Base-by-base conservation (phyloP, 2,329 filamentous ascomycete species). In the Diaporthe citri region DNA sequence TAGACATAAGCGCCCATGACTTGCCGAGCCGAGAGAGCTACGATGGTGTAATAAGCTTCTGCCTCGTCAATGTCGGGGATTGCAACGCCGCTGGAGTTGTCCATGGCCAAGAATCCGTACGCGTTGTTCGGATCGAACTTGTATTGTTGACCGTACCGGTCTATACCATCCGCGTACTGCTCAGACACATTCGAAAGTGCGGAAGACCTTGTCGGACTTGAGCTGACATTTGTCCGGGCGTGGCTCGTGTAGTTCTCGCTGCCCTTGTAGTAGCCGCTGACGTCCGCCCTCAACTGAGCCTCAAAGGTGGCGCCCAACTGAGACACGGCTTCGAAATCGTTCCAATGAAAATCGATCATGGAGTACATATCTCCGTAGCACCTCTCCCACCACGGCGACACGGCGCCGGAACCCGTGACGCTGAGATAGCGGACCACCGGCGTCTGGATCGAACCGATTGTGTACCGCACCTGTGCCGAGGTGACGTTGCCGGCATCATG, bases 1-100 rank as follows among this genome's bases (percentile, higher is more conserved):
- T 95, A 95, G 77, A 91, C 91, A 20, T 93, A 94, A 4, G 93
- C 94, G 15, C 94, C 94, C 81, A 96, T 88, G 10, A 94, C 93
- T 80, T 97, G 94, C 66, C 94, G 90, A 46, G 94, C 93, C 75
- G 93, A 94, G 48, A 97, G 87, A 2, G 93, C 91, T n/a, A 94
- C 91, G 73, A 95, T 95, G 77, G 95, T 95, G 78, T 93, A 92
- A 66, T 91, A 88, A 0, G 93, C 92, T 4, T 93, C 93, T 25
- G 92, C 94, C 72, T 90, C 87, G 78, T 92, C 91, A 0, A 94
- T 93, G 84, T 95, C 93, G 46, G 78, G 77, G 17, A 88, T 83
- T 22, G 90, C 90, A 8, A 96, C 85, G 78, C 94, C 92, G 28
- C 87, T 84, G 0, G 93, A 94, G 81, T 95, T 95, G 75, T 93